Conservation (phyloP, 2,329 filamentous ascomycete genomes). For the Cryphonectria carpinicola region DNA sequence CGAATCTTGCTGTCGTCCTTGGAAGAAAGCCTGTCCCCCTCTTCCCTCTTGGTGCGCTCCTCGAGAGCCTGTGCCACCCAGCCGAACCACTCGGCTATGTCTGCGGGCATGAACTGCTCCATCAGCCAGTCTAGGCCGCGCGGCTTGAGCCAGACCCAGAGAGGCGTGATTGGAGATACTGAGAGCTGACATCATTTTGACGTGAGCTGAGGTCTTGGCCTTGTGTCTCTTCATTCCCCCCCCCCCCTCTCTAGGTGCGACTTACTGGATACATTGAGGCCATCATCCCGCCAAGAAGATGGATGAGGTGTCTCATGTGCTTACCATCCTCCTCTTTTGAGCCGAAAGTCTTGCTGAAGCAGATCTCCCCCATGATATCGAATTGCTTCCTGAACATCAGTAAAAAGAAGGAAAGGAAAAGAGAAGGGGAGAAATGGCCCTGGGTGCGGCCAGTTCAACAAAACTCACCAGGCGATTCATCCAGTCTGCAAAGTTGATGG, state of each 20-base stretch:
- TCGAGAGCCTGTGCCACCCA: constrained; percentile 33
- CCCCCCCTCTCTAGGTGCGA: not conserved
- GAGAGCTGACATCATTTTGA: not conserved
- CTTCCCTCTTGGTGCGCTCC: constrained; percentile 29
- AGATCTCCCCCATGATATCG: constrained; percentile 30
- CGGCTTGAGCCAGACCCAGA: constrained; percentile 36
- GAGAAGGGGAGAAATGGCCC: not conserved
- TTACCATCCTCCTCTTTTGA: constrained; percentile 28
- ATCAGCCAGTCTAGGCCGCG: constrained; percentile 33
- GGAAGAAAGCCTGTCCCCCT: not conserved
- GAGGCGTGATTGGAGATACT: constrained; percentile 26
- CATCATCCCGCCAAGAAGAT: constrained; percentile 21
- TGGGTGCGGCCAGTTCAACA: not conserved
- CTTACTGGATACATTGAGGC: constrained; percentile 28
- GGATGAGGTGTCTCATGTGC: constrained; percentile 15
- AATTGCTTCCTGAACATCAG: not conserved
- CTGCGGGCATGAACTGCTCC: constrained; percentile 29
- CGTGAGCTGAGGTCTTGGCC: not conserved
- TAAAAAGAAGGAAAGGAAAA: not conserved
- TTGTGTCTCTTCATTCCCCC: too few species aligned
- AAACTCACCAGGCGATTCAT: constrained; percentile 18
- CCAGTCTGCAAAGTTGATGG: constrained; percentile 25
- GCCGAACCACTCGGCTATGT: constrained; percentile 29
- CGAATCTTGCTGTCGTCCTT: constrained; percentile 18
- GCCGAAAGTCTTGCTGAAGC: constrained; percentile 30